Evolutionary conservation across 108 stramenopile species (phyloP), one percentile per base, ranked within the genome.

Genomic region (Ochromonas danica): DNA sequence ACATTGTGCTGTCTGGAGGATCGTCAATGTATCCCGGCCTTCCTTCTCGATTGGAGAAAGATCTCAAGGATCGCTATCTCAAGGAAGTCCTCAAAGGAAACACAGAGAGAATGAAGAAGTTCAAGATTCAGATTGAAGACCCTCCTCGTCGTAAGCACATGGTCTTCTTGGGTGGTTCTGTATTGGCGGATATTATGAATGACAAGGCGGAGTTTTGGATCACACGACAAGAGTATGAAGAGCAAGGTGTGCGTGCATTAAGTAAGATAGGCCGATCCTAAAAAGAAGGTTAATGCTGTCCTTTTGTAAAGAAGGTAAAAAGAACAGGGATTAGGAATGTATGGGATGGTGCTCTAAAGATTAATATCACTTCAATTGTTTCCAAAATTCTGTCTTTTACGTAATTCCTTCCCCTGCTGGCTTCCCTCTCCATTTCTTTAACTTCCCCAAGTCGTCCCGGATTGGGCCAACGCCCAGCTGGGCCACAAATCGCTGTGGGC

Each of bases 61-160:
- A 90, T 75, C 87, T 90, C 36, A 51, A 42, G n/a, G 57, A 88
- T 42, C 83, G 85, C 43, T 90, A 90, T 85, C 82, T 87, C 25
- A 83, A 85, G 35, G 85, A 89, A n/a, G 67, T 90, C 31, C 85
- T 85, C 31, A 87, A 89, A 61, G 90, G 90, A 39, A 77, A 88
- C 81, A 79, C 77, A 38, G 84, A 83, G 6, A 79, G 84, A 42
- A 78, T 88, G 45, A 89, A 88, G 57, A 87, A 88, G 65, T 86
- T 89, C 78, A 89, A 89, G 83, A 70, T 90, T 39, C 80, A 83
- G 67, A 88, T 90, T 31, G 88, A 89, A 75, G 90, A 89, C 57
- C 90, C 90, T 31, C 90, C 90, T 1, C 88, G 88, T 31, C 82
- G 90, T 45, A 90, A 90, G 82, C 90, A 90, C 86, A 80, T 90